Percentiles rank a stretch among this genome's conserved stretches.
Evolutionary conservation across 176 grass and related monocot species (phyloP).

Genomic region (Rhipidocladum racemiflorum): DNA sequence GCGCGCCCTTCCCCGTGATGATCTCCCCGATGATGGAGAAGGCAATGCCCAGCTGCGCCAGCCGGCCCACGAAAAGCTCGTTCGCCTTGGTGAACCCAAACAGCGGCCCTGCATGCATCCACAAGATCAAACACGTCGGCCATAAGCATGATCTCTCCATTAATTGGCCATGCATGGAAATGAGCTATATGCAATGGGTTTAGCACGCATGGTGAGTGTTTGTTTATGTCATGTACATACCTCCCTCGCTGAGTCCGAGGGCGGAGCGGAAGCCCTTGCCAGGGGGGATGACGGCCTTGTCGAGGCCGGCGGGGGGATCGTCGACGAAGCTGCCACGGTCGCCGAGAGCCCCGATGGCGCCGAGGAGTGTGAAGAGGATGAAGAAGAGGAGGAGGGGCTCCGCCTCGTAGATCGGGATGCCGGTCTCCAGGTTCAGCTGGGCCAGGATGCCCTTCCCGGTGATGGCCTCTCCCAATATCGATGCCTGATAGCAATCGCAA

Average conservation of each 20-base stretch:
- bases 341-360: constrained; percentile 93
- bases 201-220: neutral
- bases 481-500: constrained; percentile 44
- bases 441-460: constrained; percentile 94
- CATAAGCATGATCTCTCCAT: neutral
- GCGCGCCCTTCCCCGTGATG: constrained; percentile 66
- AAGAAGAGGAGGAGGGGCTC: constrained; percentile 99
- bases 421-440: constrained; percentile 92
- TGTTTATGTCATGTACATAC: constrained; percentile 31
- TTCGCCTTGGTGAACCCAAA: constrained; percentile 70
- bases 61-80: constrained; percentile 62
- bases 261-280: constrained; percentile 81
- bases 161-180: neutral
- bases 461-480: constrained; percentile 92
- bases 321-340: constrained; percentile 87
- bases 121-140: neutral
- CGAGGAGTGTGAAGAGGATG: constrained; percentile 99
- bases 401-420: constrained; percentile 97
- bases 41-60: constrained; percentile 65
- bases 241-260: constrained; percentile 84
- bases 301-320: constrained; percentile 56
- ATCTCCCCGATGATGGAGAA: constrained; percentile 78
- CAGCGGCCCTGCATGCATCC: constrained; percentile 33
- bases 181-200: neutral
- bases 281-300: constrained; percentile 77